Conservation (phyloP, 192 early-diverging fungal genomes). For the Phlyctochytrium arcticum region DNA sequence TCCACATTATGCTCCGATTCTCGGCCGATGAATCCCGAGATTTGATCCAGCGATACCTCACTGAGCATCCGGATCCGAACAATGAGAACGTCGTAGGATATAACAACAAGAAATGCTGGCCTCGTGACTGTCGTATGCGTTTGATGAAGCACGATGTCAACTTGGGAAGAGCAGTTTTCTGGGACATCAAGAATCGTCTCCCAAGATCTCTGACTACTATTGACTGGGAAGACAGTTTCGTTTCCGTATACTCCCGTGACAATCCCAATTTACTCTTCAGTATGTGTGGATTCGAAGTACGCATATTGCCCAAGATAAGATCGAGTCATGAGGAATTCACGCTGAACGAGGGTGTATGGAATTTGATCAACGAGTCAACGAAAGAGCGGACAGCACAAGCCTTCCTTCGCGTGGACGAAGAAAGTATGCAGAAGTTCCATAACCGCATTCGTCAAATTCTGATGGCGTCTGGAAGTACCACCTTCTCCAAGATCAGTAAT, state of each 20-base stretch:
- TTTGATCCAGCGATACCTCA: constrained; percentile 93
- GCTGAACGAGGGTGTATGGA: constrained; percentile 86
- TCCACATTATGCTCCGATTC: constrained; percentile 94
- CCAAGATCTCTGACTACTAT: constrained; percentile 95
- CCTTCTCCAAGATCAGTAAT: constrained; percentile 98
- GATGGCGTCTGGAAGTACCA: constrained; percentile 95
- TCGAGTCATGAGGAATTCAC: constrained; percentile 83
- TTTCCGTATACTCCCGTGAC: constrained; percentile 93
- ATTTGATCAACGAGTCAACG: constrained; percentile 91
- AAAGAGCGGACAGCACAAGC: constrained; percentile 99
- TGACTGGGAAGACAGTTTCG: constrained; percentile 97
- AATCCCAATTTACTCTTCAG: constrained; percentile 96
- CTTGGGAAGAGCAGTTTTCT: constrained; percentile 94
- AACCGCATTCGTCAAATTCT: constrained; percentile 97
- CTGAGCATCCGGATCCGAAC: constrained; percentile 98
- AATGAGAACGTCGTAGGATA: constrained; percentile 98
- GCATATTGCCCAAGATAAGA: constrained; percentile 91
- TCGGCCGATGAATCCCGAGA: constrained; percentile 90
- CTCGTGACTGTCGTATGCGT: constrained; percentile 98
- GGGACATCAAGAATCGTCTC: constrained; percentile 98
- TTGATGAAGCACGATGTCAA: constrained; percentile 99
- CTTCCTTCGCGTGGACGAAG: constrained; percentile 93
- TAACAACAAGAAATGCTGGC: constrained; percentile 95
- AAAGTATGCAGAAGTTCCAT: constrained; percentile 85
- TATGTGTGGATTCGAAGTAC: constrained; percentile 92